Percentiles rank a stretch among this genome's conserved stretches.
These are phyloP conservation scores for Crepidotus variabilis DNA, from an alignment of 768 basidiomycete genomes.

Conservation along the genomic window DNA sequence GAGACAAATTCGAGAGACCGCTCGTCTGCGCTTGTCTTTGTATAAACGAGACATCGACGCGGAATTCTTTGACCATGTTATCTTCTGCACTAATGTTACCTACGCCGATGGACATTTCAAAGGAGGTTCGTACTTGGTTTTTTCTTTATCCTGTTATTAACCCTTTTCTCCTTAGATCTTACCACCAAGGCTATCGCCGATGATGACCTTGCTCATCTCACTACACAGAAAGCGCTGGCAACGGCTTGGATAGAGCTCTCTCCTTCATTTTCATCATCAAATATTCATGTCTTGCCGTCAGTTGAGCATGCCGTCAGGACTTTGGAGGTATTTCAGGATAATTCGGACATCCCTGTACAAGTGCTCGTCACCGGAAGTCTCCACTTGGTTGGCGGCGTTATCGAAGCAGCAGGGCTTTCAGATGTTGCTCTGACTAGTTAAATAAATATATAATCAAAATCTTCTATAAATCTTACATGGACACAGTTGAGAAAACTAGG, in stretches of 20 bases:
- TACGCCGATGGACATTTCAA: constrained; percentile 88
- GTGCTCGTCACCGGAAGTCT: constrained; percentile 92
- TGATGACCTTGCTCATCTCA: constrained; percentile 60
- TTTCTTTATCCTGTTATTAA: not conserved
- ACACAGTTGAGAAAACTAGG: constrained; percentile 23
- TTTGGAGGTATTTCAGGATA: constrained; percentile 42
- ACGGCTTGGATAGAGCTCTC: constrained; percentile 66
- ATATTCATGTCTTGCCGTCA: constrained; percentile 78
- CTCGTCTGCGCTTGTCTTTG: constrained; percentile 41
- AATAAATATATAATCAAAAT: not conserved
- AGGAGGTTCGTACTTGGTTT: constrained; percentile 55
- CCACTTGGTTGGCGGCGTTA: constrained; percentile 90
- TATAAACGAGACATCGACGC: constrained; percentile 34
- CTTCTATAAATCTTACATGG: not conserved
- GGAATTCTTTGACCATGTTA: constrained; percentile 75
- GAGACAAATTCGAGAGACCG: constrained; percentile 48
- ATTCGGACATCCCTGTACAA: constrained; percentile 30
- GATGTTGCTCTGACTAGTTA: constrained; percentile 51
- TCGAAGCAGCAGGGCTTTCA: constrained; percentile 87
- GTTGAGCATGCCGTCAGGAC: constrained; percentile 84
- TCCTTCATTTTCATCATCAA: constrained; percentile 54
- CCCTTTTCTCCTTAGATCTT: constrained; percentile 55
- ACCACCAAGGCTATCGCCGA: constrained; percentile 63
- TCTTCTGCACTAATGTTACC: constrained; percentile 97
- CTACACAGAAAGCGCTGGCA: constrained; percentile 73